Base-by-base conservation (phyloP, 805 yeast species). In the Diddensiella santjacobensis region DNA sequence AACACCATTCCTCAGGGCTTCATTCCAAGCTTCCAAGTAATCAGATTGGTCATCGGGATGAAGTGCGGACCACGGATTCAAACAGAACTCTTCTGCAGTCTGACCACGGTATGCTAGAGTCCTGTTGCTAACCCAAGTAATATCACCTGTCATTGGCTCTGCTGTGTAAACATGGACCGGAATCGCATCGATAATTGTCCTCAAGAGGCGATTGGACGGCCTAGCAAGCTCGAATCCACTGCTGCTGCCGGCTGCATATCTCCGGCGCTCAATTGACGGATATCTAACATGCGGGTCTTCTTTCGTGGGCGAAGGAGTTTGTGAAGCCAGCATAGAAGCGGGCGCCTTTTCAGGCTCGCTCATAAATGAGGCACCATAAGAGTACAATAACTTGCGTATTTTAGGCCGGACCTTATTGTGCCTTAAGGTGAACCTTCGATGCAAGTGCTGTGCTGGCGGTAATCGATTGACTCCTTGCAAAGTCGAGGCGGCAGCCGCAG, bases 111-210 rank as follows among this genome's bases (percentile, higher is more conserved):
- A 64, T 2, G 65, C 62, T 40, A 62, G 37, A 3, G 66, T 54
- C 15, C 66, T 58, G 11, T 62, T 62, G 17, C 63, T 59, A 3
- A 58, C 65, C 68, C 68, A 64, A 3, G 61, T 57, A 13, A 62
- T 50, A 4, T 52, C 52, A 2, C 66, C 68, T 1, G 51, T 54
- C 24, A 45, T 40, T 2, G 68, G 66, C 40, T 59, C 62, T 3
- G 64, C 65, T 23, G 60, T 59, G 47, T 53, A 60, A n/a, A 64
- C 58, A 44, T 63, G 66, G 10, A 64, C 63, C 1, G 68, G 68
- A 29, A 63, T 61, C 3, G 66, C 63, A 45, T 64, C 67, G 24
- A 64, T 60, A 6, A 64, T 60, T 6, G 63, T 59, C 10, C 59
- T 40, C 40, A 64, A 51, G 11, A 64, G 47, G 23, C 50, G 30